These are phyloP conservation scores for Lentinula raphanica DNA, from an alignment of 768 basidiomycete genomes.

Conservation along the genomic window DNA sequence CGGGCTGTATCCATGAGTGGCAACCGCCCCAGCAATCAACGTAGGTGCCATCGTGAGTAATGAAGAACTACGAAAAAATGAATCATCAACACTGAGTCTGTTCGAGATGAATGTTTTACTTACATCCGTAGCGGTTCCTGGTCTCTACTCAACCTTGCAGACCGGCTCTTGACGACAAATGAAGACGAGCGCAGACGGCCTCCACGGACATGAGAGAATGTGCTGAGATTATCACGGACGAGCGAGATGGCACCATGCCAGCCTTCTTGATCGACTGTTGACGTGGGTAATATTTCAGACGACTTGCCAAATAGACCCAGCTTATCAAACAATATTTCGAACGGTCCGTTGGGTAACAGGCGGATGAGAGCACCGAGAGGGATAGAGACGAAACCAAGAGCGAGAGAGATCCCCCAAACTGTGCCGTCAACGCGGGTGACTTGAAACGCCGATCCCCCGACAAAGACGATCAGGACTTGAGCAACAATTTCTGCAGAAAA, in stretches of 20 bases:
- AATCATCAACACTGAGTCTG: neutral
- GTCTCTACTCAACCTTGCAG: constrained; percentile 47
- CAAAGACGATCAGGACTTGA: constrained; percentile 85
- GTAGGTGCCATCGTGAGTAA: constrained; percentile 66
- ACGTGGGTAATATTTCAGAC: constrained; percentile 56
- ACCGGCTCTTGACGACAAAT: constrained; percentile 77
- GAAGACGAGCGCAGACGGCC: constrained; percentile 84
- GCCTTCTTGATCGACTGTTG: constrained; percentile 53
- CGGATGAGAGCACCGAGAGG: constrained; percentile 84
- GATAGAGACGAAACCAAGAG: constrained; percentile 81
- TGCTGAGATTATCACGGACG: constrained; percentile 81
- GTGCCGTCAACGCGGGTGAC: constrained; percentile 72
- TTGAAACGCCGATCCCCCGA: constrained; percentile 89
- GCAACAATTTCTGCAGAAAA: constrained; percentile 66
- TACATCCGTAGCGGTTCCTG: constrained; percentile 40
- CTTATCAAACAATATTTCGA: constrained; percentile 56
- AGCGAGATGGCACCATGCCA: constrained; percentile 79
- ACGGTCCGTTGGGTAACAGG: constrained; percentile 71
- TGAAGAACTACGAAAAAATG: constrained; percentile 20
- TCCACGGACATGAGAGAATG: constrained; percentile 80
- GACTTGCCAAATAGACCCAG: constrained; percentile 59
- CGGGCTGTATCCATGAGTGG: constrained; percentile 57
- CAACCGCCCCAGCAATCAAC: constrained; percentile 68
- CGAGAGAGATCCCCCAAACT: constrained; percentile 92
- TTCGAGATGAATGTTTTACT: constrained; percentile 26